A percentile compares a stretch with the other conserved stretches of the same genome.
Evolutionary conservation across 176 grass and related monocot genomes (phyloP).

Genomic region (Oryza nivara): DNA sequence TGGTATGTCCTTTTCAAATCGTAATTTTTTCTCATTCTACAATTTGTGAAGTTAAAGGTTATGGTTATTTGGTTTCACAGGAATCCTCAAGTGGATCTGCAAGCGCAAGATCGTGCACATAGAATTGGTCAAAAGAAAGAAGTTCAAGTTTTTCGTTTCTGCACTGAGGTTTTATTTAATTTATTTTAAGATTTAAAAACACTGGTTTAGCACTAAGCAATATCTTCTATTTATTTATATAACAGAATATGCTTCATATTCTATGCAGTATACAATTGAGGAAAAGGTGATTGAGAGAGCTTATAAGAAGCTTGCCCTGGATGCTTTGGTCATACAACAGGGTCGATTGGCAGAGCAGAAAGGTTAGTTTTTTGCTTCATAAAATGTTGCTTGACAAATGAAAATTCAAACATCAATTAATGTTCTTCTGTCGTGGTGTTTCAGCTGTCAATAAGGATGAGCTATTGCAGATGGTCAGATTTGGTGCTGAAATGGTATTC

Average conservation of each 20-base stretch:
- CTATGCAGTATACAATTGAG: constrained; percentile 61
- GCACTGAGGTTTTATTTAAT: constrained; percentile 51
- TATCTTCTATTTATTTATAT: constrained; percentile 23
- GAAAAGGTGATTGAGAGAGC: constrained; percentile 78
- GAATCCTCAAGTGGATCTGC: constrained; percentile 82
- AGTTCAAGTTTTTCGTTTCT: constrained; percentile 87
- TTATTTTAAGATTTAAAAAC: constrained; percentile 20
- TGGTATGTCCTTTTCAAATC: constrained; percentile 50
- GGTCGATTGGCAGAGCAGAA: constrained; percentile 85
- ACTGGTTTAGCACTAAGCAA: neutral
- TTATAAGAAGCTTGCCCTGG: constrained; percentile 61
- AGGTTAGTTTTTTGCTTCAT: constrained; percentile 41
- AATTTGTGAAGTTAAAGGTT: neutral
- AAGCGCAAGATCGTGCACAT: constrained; percentile 82
- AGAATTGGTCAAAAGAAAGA: constrained; percentile 89
- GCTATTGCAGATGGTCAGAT: constrained; percentile 84
- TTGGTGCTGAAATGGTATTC: constrained; percentile 94
- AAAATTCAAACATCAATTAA: constrained; percentile 26
- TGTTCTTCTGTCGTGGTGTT: constrained; percentile 31
- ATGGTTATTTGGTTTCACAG: constrained; percentile 47
- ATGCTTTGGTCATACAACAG: constrained; percentile 74
- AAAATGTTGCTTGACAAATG: neutral
- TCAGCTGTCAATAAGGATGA: constrained; percentile 92
- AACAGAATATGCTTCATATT: constrained; percentile 24
- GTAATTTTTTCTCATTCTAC: neutral